phyloP scores from a whole-genome alignment of 1,284 basidiomycete species.

The Jaminaea rosea region DNA sequence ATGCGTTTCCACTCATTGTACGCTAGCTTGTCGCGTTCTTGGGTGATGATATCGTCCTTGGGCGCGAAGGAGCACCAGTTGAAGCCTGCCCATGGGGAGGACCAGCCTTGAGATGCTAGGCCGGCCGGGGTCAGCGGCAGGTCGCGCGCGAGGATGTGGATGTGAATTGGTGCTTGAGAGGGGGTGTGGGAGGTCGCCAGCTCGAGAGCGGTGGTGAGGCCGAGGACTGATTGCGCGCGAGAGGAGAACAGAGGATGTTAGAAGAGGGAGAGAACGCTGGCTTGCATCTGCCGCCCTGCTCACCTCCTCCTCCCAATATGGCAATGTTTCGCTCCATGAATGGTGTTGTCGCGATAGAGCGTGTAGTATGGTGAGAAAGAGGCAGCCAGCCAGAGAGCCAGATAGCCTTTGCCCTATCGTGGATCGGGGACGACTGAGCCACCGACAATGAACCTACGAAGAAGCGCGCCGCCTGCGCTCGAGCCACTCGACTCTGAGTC shows the following conservation, averaged over 20 bases:
- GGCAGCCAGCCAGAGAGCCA: neutral
- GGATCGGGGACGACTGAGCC: neutral
- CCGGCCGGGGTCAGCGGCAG: slow-evolving; percentile 52
- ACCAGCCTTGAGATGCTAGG: slow-evolving; percentile 41
- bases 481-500: neutral
- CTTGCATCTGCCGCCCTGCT: neutral
- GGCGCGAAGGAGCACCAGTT: slow-evolving; percentile 58
- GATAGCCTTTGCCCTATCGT: neutral
- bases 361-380: neutral
- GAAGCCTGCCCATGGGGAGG: slow-evolving; percentile 65
- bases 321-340: neutral
- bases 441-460: neutral
- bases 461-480: neutral
- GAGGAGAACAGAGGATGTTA: too few relatives aligned
- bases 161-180: too few relatives aligned
- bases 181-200: slow-evolving; percentile 50
- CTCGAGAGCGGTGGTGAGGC: slow-evolving; percentile 49
- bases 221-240: slow-evolving; percentile 51
- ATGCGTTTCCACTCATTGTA: neutral
- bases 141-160: slow-evolving; percentile 80
- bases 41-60: slow-evolving; percentile 6
- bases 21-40: slow-evolving; percentile 7
- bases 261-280: slow-evolving; percentile 60
- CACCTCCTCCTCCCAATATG: neutral
- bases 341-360: neutral